Evolutionary conservation across 108 stramenopile genomes (phyloP).

Genomic region (Aurantiochytrium sp.): DNA sequence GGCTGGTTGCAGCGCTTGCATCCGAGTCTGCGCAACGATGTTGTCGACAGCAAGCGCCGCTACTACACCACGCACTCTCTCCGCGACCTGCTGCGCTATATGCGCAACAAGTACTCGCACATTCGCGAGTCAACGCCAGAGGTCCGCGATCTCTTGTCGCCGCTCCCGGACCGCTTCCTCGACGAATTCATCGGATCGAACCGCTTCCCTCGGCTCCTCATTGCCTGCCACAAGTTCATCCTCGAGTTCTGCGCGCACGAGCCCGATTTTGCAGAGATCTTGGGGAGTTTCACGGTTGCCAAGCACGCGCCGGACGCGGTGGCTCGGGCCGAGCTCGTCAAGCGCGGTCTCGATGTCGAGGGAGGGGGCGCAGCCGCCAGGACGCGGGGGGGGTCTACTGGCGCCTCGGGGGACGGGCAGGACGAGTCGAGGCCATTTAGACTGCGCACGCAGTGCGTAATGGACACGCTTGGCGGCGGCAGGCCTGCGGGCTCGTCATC

Average conservation of each 20-base stretch:
- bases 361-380: too few species aligned
- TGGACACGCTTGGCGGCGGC: too few species aligned
- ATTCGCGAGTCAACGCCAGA: neutral
- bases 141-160: neutral
- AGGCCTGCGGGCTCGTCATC: too few species aligned
- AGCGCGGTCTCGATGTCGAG: too few species aligned
- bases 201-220: conserved; percentile 27
- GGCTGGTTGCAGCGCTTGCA: conserved; percentile 29
- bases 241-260: conserved; percentile 6
- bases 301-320: neutral
- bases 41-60: conserved; percentile 29
- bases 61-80: conserved; percentile 28
- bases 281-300: neutral
- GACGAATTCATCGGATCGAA: conserved; percentile 19
- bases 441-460: too few species aligned
- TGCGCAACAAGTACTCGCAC: conserved; percentile 39
- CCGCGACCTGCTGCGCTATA: conserved; percentile 35
- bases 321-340: neutral
- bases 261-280: neutral
- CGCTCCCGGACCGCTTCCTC: neutral
- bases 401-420: too few species aligned
- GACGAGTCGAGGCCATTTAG: too few species aligned
- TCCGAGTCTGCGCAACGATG: conserved; percentile 20
- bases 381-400: too few species aligned
- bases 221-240: neutral